Conservation (phyloP, 345 rosid species). For the Eutrema japonicum region DNA sequence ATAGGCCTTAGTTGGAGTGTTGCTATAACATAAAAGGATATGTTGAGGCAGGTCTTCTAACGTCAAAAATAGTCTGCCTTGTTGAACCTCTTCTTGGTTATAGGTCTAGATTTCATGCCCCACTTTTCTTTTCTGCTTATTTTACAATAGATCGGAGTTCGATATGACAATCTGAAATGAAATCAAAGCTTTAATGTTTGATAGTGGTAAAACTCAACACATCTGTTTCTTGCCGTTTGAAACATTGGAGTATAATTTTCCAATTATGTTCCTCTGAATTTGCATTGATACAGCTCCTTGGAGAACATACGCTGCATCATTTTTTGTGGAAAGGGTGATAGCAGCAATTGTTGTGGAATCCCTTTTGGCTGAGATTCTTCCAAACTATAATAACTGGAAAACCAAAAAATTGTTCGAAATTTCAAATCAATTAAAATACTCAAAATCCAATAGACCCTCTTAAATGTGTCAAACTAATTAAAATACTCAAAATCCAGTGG, state of each 20-base stretch:
- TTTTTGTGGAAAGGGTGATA: constrained; percentile 79
- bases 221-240: neutral
- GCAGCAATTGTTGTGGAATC: constrained; percentile 64
- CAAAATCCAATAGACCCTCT: too few relatives aligned
- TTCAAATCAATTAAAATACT: too few relatives aligned
- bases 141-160: neutral
- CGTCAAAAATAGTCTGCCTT: constrained; percentile 62
- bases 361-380: constrained; percentile 62
- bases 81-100: constrained; percentile 68
- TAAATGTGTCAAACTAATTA: too few relatives aligned
- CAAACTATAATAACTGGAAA: constrained; percentile 58
- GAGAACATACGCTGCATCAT: constrained; percentile 76
- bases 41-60: constrained; percentile 57
- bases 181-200: neutral
- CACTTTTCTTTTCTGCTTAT: constrained; percentile 4
- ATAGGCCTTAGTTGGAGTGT: constrained; percentile 53
- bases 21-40: constrained; percentile 38
- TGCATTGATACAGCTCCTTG: constrained; percentile 49
- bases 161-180: neutral
- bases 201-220: neutral
- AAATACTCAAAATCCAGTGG: neutral
- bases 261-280: neutral
- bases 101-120: constrained; percentile 51
- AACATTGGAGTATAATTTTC: neutral
- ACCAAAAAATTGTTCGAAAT: constrained; percentile 25